These are phyloP conservation scores for Aspergillus coremiiformis DNA, from an alignment of 495 filamentous ascomycete genomes.

Conservation along the genomic window DNA sequence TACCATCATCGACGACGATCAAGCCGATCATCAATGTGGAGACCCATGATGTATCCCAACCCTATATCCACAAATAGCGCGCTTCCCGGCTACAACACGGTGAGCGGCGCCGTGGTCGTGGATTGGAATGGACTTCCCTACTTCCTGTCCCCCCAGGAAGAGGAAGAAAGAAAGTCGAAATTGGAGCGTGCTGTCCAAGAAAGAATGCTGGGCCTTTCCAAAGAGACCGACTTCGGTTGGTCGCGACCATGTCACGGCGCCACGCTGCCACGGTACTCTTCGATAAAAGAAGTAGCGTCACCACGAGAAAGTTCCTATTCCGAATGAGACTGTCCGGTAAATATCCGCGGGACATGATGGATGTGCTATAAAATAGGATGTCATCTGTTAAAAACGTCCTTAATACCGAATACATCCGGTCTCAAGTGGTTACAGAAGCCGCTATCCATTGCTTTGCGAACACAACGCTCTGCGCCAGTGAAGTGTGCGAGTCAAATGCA, in stretches of 20 bases:
- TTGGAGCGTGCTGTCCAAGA: conserved; percentile 22
- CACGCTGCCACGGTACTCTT: conserved; percentile 18
- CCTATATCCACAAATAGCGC: background rate
- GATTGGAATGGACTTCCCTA: conserved; percentile 20
- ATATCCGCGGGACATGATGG: background rate
- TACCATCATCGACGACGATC: background rate
- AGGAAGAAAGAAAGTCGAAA: conserved; percentile 12
- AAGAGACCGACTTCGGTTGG: conserved; percentile 21
- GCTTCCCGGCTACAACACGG: conserved; percentile 24
- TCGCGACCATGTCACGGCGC: conserved; percentile 4
- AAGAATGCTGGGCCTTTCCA: conserved; percentile 25
- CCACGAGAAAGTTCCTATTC: no score
- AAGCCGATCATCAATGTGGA: background rate
- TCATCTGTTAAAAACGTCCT: no score
- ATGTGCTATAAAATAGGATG: background rate
- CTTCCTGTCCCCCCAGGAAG: conserved; percentile 26
- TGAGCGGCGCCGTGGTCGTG: conserved; percentile 26
- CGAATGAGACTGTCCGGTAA: background rate
- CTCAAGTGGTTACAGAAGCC: background rate
- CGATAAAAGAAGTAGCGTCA: conserved; percentile 2
- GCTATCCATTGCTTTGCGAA: background rate
- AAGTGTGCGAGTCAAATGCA: background rate
- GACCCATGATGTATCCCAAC: conserved; percentile 1
- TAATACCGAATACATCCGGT: background rate
- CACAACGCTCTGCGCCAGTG: background rate